phyloP scores from a whole-genome alignment of 176 grass and related monocot genomes.

The Dendrocalamus sinicus region DNA sequence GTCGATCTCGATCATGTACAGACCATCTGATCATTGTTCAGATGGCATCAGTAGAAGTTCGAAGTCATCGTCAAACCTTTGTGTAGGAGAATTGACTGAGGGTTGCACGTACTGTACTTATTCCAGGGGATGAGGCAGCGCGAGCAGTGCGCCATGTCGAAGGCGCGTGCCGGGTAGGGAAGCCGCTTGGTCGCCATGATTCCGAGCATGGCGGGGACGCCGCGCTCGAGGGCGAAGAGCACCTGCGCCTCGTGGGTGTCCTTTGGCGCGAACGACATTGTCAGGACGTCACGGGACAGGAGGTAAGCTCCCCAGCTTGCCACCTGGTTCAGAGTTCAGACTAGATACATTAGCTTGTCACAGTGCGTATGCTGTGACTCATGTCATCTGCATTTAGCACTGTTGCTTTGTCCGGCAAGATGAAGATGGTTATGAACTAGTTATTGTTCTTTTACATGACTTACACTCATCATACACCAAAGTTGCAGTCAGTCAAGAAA shows the following conservation, averaged over 20 bases:
- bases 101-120: slow-evolving; percentile 16
- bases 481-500: background rate
- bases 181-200: slow-evolving; percentile 40
- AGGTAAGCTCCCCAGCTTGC: slow-evolving; percentile 46
- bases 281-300: slow-evolving; percentile 3
- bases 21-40: slow-evolving; percentile 6
- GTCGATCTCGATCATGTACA: slow-evolving; percentile 44
- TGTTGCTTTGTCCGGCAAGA: background rate
- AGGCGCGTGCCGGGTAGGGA: slow-evolving; percentile 64
- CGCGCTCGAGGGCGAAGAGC: slow-evolving; percentile 46
- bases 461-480: background rate
- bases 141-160: slow-evolving; percentile 98
- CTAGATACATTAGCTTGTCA: background rate
- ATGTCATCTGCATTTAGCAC: background rate
- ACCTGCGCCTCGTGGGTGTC: slow-evolving; percentile 42
- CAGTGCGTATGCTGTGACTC: background rate
- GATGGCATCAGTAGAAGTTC: too few relatives aligned
- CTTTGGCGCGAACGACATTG: slow-evolving; percentile 40
- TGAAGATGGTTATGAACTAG: background rate
- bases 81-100: background rate
- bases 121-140: slow-evolving; percentile 92
- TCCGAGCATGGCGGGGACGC: slow-evolving; percentile 39
- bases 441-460: background rate
- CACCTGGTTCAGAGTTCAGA: slow-evolving; percentile 16
- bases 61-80: too few relatives aligned